phyloP scores from a whole-genome alignment of 768 basidiomycete species.

The Calocera cornea region DNA sequence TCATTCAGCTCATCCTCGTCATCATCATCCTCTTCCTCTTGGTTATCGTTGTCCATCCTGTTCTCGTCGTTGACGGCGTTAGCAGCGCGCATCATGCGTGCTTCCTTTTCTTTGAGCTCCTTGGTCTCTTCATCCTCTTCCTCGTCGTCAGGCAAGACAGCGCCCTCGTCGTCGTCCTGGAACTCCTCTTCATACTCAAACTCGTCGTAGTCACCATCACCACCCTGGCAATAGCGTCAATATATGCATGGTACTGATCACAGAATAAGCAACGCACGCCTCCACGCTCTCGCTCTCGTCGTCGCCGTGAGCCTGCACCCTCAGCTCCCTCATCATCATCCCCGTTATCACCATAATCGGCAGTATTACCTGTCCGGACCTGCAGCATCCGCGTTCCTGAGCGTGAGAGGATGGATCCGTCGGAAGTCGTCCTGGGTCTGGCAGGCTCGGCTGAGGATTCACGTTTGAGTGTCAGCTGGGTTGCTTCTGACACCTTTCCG shows the following conservation, averaged over 20 bases:
- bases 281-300: background rate
- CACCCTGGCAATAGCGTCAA: constrained; percentile 27
- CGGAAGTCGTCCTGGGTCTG: background rate
- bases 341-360: background rate
- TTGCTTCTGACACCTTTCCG: constrained; percentile 8
- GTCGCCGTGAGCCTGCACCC: background rate
- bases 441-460: background rate
- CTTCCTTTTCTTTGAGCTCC: constrained; percentile 44
- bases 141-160: constrained; percentile 47
- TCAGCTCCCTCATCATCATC: constrained; percentile 5
- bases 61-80: constrained; percentile 37
- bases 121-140: constrained; percentile 71
- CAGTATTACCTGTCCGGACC: background rate
- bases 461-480: background rate
- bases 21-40: constrained; percentile 60
- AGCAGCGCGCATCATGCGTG: constrained; percentile 21
- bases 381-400: background rate
- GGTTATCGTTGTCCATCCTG: constrained; percentile 50
- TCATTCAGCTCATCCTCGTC: constrained; percentile 49
- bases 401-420: background rate
- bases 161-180: constrained; percentile 71
- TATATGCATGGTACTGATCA: constrained; percentile 1
- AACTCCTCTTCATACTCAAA: constrained; percentile 71
- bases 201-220: constrained; percentile 72
- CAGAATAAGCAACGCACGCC: background rate